These are phyloP conservation scores for Silene latifolia DNA, from an alignment of 148 eudicot genomes.

Conservation along the genomic window DNA sequence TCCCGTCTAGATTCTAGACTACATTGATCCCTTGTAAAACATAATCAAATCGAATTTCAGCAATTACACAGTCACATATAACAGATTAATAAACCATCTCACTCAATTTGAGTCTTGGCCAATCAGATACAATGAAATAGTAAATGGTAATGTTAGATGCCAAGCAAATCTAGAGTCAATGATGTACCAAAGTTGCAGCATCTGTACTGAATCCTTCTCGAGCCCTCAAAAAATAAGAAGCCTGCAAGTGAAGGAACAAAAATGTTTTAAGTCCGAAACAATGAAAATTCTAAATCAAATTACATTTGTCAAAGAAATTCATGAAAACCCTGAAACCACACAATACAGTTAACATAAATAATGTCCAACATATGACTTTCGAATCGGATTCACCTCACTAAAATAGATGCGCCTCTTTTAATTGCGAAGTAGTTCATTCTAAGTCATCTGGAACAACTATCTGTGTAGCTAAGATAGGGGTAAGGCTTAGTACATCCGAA, in stretches of 20 bases:
- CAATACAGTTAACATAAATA: background rate
- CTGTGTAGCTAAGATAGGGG: too few species aligned
- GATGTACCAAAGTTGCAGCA: constrained; percentile 38
- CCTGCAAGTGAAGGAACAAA: constrained; percentile 31
- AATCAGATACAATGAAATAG: background rate
- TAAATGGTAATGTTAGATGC: background rate
- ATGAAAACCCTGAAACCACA: background rate
- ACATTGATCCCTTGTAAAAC: background rate
- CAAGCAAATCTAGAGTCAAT: constrained; percentile 1
- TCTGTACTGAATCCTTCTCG: constrained; percentile 44
- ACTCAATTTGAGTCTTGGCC: background rate
- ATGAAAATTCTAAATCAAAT: background rate
- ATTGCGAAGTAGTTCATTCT: too few species aligned
- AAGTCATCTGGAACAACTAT: too few species aligned
- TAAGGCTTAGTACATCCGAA: too few species aligned
- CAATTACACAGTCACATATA: background rate
- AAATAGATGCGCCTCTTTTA: background rate
- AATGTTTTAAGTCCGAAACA: constrained; percentile 7
- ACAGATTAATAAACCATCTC: background rate
- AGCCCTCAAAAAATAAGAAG: constrained; percentile 37
- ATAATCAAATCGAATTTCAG: background rate
- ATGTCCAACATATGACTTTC: background rate
- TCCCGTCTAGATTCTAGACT: background rate
- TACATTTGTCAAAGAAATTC: background rate
- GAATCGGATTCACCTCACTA: background rate